Percentiles rank a stretch among this genome's conserved stretches.
Conservation (phyloP, 257 asterid species). For the Solanum pennellii region DNA sequence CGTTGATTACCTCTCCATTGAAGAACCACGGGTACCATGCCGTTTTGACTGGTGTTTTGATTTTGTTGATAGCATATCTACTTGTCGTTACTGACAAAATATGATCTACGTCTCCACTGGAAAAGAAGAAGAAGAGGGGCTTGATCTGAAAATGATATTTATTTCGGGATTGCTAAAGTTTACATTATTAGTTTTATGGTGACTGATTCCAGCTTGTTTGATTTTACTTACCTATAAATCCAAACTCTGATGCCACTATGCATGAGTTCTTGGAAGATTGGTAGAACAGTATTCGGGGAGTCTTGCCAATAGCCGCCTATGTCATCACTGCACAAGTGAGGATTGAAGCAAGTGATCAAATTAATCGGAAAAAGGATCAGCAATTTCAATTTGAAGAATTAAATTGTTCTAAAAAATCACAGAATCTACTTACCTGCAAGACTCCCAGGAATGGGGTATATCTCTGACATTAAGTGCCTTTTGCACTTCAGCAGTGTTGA, state of each 20-base stretch:
- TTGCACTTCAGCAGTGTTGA: conserved; percentile 42
- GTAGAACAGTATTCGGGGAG: conserved; percentile 31
- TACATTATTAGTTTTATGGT: not conserved
- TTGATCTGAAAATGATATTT: not conserved
- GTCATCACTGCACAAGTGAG: not conserved
- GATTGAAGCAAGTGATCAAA: not conserved
- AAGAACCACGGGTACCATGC: conserved; percentile 59
- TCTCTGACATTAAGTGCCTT: conserved; percentile 38
- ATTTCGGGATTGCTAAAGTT: not conserved
- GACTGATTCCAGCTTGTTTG: not conserved
- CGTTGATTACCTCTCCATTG: conserved; percentile 27
- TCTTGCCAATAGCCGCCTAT: conserved; percentile 21
- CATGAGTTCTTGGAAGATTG: conserved; percentile 38
- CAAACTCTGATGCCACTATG: conserved; percentile 37
- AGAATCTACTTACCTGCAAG: conserved; percentile 28
- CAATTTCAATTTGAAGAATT: not conserved
- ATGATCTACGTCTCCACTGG: conserved; percentile 57
- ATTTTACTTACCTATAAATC: conserved; percentile 32
- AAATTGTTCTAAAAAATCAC: not conserved
- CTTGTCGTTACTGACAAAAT: conserved; percentile 50
- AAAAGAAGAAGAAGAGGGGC: not conserved
- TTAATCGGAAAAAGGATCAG: not conserved
- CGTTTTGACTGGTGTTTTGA: conserved; percentile 26
- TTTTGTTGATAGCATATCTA: conserved; percentile 37
- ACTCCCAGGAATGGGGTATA: conserved; percentile 28